Evolutionary conservation across 805 yeast species (phyloP).

Genomic region (Pichia occidentalis): DNA sequence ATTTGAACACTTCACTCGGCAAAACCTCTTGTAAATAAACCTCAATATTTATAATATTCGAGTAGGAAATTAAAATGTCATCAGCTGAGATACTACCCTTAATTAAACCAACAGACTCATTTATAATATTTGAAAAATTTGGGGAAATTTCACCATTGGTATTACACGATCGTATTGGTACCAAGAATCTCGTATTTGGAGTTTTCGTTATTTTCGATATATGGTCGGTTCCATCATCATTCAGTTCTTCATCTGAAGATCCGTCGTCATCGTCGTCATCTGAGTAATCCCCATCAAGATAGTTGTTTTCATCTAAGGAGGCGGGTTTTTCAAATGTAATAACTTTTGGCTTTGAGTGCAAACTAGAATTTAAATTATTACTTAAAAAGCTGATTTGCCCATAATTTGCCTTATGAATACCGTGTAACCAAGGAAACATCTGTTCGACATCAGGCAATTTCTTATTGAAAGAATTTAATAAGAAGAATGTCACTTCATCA

Average conservation of each 20-base stretch:
- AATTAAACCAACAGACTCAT: conserved; percentile 39
- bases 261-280: conserved; percentile 1
- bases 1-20: conserved; percentile 17
- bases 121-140: conserved; percentile 25
- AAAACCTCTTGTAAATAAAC: conserved; percentile 26
- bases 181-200: conserved; percentile 24
- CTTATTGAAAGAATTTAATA: conserved; percentile 20
- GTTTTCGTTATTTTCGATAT: conserved; percentile 7
- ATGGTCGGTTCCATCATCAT: conserved; percentile 3
- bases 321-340: conserved; percentile 13
- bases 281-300: not conserved
- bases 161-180: conserved; percentile 29
- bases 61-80: conserved; percentile 48
- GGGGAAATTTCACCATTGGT: conserved; percentile 26
- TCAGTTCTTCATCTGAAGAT: conserved; percentile 14
- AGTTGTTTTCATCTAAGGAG: conserved; percentile 7
- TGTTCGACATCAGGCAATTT: conserved; percentile 54
- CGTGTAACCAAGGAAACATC: conserved; percentile 92
- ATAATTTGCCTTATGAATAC: conserved; percentile 51
- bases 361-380: conserved; percentile 14
- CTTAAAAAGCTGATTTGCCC: conserved; percentile 45
- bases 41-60: conserved; percentile 23
- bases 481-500: conserved; percentile 22
- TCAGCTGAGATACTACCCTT: conserved; percentile 48
- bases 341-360: conserved; percentile 9